Evolutionary conservation across 2,329 filamentous ascomycete species (phyloP).

Genomic region (Colletotrichum liaoningense): DNA sequence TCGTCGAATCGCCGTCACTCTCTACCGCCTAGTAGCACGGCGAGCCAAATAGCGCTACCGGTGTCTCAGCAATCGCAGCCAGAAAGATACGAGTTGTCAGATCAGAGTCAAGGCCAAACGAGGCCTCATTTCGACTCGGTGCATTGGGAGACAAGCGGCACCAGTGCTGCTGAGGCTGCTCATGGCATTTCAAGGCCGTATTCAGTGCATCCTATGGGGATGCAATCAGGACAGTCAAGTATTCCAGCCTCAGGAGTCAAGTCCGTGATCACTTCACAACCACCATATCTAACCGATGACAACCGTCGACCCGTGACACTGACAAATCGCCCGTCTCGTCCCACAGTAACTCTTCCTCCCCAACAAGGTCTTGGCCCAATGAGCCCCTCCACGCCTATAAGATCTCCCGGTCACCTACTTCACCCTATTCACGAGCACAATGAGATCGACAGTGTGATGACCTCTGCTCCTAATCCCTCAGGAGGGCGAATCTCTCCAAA

Average conservation of each 20-base stretch:
- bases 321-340: slow-evolving; percentile 18
- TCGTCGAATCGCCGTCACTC: slow-evolving; percentile 21
- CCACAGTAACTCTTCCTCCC: not conserved
- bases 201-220: not conserved
- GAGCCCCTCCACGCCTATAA: slow-evolving; percentile 14
- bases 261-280: not conserved
- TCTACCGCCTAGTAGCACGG: slow-evolving; percentile 5
- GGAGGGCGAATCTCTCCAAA: not conserved
- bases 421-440: slow-evolving; percentile 36
- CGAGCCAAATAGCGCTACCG: not conserved
- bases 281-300: not conserved
- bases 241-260: not conserved
- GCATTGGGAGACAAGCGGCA: not conserved
- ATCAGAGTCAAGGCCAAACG: not conserved
- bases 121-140: not conserved
- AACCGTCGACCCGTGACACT: not conserved
- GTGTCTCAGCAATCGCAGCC: not conserved
- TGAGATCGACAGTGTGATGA: not conserved
- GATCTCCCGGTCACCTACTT: slow-evolving; percentile 30
- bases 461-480: not conserved
- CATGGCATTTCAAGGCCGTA: not conserved
- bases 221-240: not conserved
- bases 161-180: not conserved
- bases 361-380: not conserved
- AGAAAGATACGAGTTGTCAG: not conserved